phyloP scores from a whole-genome alignment of 2,329 filamentous ascomycete genomes.

The Trichoderma sp. region DNA sequence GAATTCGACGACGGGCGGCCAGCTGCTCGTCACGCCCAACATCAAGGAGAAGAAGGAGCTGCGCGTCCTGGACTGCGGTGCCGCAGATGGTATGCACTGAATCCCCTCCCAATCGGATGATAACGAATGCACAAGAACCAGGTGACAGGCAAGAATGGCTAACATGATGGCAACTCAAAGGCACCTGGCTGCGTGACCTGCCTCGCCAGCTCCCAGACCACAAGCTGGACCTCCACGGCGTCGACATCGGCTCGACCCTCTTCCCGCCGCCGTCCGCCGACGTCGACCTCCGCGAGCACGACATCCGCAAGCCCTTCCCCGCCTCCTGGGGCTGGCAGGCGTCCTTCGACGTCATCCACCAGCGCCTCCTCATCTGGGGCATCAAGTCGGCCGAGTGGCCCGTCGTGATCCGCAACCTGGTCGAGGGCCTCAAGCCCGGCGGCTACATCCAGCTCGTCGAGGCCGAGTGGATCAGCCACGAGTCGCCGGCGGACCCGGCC shows the following conservation, averaged over 20 bases:
- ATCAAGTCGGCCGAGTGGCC: background rate
- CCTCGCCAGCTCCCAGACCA: background rate
- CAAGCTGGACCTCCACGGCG: background rate
- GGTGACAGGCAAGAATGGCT: too few relatives aligned
- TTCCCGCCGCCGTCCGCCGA: background rate
- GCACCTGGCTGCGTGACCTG: background rate
- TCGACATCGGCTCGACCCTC: background rate
- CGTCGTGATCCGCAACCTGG: background rate
- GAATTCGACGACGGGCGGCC: background rate
- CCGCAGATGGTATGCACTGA: background rate
- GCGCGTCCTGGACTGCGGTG: background rate
- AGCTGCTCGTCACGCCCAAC: background rate
- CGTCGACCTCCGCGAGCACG: background rate
- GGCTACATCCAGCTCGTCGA: conserved; percentile 8
- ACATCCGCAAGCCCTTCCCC: background rate
- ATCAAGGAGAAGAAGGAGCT: background rate
- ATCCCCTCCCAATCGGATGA: too few relatives aligned
- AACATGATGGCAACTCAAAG: background rate
- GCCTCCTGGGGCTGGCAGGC: background rate
- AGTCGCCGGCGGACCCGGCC: background rate
- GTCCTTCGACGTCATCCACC: background rate
- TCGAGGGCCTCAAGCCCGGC: background rate
- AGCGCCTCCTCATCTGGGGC: background rate
- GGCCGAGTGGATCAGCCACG: background rate
- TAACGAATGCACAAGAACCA: too few relatives aligned